Percentiles rank a stretch among this genome's conserved stretches.
Conservation (phyloP, 805 yeast genomes). For the Cyberlindnera nakhonratchasimensis region DNA sequence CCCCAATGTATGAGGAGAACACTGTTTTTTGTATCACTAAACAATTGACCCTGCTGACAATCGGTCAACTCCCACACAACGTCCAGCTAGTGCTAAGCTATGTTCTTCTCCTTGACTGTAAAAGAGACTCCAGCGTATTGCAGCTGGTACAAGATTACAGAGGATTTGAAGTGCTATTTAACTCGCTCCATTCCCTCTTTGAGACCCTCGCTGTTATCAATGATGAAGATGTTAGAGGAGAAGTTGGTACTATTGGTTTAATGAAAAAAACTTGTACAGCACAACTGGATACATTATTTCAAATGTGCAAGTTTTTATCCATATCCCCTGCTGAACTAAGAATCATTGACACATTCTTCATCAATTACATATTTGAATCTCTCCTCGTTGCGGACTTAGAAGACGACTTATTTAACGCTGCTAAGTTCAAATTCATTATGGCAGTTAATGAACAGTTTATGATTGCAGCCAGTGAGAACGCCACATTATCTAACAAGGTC, state of each 20-base stretch:
- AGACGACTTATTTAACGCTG: conserved; percentile 57
- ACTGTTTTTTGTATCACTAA: conserved; percentile 47
- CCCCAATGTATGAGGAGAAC: conserved; percentile 35
- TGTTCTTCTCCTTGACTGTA: conserved; percentile 42
- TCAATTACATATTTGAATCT: conserved; percentile 45
- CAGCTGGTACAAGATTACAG: conserved; percentile 47
- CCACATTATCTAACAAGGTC: conserved; percentile 44
- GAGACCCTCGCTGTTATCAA: conserved; percentile 17
- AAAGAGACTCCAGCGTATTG: conserved; percentile 39
- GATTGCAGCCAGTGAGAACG: conserved; percentile 43
- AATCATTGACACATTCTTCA: conserved; percentile 40
- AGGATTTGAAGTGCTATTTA: conserved; percentile 47
- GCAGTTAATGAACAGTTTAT: conserved; percentile 86
- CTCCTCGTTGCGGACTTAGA: conserved; percentile 44
- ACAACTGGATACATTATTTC: conserved; percentile 51
- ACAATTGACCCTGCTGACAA: conserved; percentile 42
- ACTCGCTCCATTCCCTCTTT: conserved; percentile 35
- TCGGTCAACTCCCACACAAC: conserved; percentile 33
- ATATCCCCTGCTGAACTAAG: conserved; percentile 40
- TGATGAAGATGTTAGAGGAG: conserved; percentile 28
- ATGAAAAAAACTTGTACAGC: conserved; percentile 38
- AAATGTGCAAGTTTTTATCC: conserved; percentile 49
- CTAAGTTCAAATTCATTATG: conserved; percentile 66
- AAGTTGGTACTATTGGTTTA: conserved; percentile 32
- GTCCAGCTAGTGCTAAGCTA: conserved; percentile 42